A percentile compares a stretch with the other conserved stretches of the same genome.
These are phyloP conservation scores for Fusarium gaditjirri DNA, from an alignment of 2,329 filamentous ascomycete genomes.

Conservation along the genomic window DNA sequence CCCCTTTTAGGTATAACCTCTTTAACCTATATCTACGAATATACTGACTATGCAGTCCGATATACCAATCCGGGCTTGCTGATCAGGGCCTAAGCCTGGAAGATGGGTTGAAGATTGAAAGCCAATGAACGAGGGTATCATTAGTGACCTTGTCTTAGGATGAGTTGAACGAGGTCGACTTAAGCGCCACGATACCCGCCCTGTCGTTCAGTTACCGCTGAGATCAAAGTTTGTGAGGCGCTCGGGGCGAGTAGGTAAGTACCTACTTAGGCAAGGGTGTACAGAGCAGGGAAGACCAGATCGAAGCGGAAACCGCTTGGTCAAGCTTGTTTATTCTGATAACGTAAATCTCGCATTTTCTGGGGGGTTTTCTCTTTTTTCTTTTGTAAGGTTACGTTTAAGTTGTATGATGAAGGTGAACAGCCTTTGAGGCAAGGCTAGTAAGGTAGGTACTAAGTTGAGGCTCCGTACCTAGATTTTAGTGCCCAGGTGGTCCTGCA, in stretches of 20 bases:
- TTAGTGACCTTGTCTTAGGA: slow-evolving; percentile 11
- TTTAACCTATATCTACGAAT: too few species aligned
- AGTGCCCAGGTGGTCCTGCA: not conserved
- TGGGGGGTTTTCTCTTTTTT: too few species aligned
- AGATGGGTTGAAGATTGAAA: not conserved
- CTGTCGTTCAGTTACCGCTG: slow-evolving; percentile 16
- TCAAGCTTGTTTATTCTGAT: not conserved
- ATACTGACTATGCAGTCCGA: too few species aligned
- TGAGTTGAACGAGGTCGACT: slow-evolving; percentile 9
- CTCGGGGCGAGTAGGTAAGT: not conserved
- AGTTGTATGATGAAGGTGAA: not conserved
- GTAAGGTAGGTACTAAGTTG: not conserved
- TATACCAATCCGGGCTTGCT: too few species aligned
- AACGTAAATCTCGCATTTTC: slow-evolving; percentile 6
- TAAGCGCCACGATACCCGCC: slow-evolving; percentile 35
- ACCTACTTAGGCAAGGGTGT: not conserved
- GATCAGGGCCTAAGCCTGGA: not conserved
- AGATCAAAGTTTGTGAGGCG: slow-evolving; percentile 6
- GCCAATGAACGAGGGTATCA: slow-evolving; percentile 26
- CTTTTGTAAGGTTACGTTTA: not conserved
- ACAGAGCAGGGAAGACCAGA: not conserved
- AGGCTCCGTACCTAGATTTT: slow-evolving; percentile 18
- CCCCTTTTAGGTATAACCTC: too few species aligned
- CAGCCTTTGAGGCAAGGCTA: not conserved
- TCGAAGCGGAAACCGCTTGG: not conserved